phyloP scores from a whole-genome alignment of 1,284 basidiomycete genomes.

The Malassezia yamatoensis region DNA sequence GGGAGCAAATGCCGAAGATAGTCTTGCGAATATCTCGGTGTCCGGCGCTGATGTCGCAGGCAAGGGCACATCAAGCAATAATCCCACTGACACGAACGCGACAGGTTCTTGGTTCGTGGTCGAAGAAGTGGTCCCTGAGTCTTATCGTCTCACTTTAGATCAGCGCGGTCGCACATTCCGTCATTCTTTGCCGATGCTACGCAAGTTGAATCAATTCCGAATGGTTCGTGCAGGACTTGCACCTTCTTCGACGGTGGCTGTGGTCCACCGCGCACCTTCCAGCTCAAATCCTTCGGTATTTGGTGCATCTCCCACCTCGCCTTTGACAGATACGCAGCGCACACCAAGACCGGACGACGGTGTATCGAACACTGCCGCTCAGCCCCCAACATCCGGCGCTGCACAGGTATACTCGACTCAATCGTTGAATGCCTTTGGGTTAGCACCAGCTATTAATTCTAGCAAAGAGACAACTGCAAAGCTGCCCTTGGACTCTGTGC shows the following conservation, averaged over 20 bases:
- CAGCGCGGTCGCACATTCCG: constrained; percentile 19
- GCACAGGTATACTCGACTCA: too few relatives aligned
- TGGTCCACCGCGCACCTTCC: constrained; percentile 1
- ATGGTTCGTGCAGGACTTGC: constrained; percentile 14
- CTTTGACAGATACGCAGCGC: too few relatives aligned
- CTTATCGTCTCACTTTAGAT: constrained; percentile 37
- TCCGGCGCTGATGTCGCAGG: neutral
- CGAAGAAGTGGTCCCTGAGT: constrained; percentile 38
- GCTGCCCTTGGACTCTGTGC: too few relatives aligned
- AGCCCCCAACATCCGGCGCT: too few relatives aligned
- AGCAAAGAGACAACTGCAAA: too few relatives aligned
- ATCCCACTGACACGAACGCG: neutral
- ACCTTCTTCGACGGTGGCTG: constrained; percentile 14
- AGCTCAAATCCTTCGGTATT: neutral
- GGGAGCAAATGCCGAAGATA: constrained; percentile 20
- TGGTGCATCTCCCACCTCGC: too few relatives aligned
- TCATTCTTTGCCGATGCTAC: constrained; percentile 33
- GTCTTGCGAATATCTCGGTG: constrained; percentile 10
- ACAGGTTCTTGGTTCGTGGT: constrained; percentile 38
- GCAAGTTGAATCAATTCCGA: constrained; percentile 41
- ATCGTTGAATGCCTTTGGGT: too few relatives aligned
- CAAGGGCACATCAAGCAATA: neutral
- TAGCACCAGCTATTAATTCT: too few relatives aligned
- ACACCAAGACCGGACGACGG: too few relatives aligned
- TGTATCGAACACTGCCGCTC: too few relatives aligned